Percentiles rank a stretch among this genome's conserved stretches.
phyloP scores from a whole-genome alignment of 202 grass and related monocot species.

The Digitaria exilis region DNA sequence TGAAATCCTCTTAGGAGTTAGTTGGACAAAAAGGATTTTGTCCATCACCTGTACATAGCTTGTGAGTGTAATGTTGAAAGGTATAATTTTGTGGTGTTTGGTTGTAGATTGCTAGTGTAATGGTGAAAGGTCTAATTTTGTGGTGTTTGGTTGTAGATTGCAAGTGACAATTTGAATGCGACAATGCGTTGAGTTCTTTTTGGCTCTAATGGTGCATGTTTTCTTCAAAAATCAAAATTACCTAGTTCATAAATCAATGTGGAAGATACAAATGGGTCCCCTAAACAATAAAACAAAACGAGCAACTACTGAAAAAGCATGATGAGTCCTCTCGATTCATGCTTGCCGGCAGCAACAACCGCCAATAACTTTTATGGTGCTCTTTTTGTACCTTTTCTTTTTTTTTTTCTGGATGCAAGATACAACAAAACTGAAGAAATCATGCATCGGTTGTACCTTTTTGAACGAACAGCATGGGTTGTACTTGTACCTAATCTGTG shows the following conservation, averaged over 20 bases:
- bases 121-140: background rate
- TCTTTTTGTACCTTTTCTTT: constrained; percentile 1
- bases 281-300: background rate
- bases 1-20: constrained; percentile 55
- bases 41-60: constrained; percentile 48
- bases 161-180: constrained; percentile 5
- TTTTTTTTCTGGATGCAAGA: background rate
- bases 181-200: background rate
- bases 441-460: background rate
- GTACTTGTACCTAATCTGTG: constrained; percentile 28
- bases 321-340: constrained; percentile 8
- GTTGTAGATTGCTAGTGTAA: constrained; percentile 33
- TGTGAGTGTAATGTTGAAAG: constrained; percentile 16
- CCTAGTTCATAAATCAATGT: too few relatives aligned
- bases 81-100: background rate
- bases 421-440: background rate
- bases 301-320: background rate
- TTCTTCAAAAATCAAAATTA: background rate
- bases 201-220: background rate
- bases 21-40: constrained; percentile 24
- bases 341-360: constrained; percentile 35
- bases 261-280: too few relatives aligned
- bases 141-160: constrained; percentile 13
- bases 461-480: constrained; percentile 11
- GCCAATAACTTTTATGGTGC: constrained; percentile 1